phyloP scores from a whole-genome alignment of 2,329 filamentous ascomycete species.

The Diaporthe longicolla region DNA sequence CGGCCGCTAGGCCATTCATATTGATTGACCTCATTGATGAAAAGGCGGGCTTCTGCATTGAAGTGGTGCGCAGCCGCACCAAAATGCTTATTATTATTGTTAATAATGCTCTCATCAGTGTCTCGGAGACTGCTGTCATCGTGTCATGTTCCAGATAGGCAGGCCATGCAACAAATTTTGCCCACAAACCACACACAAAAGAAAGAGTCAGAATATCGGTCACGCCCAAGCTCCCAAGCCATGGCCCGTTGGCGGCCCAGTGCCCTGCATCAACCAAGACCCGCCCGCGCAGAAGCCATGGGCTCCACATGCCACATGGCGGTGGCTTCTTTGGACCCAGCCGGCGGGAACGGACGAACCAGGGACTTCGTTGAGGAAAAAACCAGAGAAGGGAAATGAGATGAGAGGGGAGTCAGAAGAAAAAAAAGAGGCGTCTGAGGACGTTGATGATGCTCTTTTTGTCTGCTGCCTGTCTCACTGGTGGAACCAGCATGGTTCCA shows the following conservation, averaged over 20 bases:
- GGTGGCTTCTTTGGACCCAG: slow-evolving; percentile 27
- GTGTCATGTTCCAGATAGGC: slow-evolving; percentile 31
- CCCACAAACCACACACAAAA: slow-evolving; percentile 3
- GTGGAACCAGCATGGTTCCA: slow-evolving; percentile 29
- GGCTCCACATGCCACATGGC: slow-evolving; percentile 42
- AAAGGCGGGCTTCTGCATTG: slow-evolving; percentile 14
- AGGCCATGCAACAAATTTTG: slow-evolving; percentile 21
- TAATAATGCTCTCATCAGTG: slow-evolving; percentile 36
- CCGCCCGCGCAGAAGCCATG: slow-evolving; percentile 20
- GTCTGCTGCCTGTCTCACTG: slow-evolving; percentile 24
- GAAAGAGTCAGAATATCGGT: slow-evolving; percentile 33
- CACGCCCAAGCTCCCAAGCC: slow-evolving; percentile 40
- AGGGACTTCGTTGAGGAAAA: slow-evolving; percentile 7
- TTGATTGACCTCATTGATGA: not conserved
- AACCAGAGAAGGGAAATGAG: not conserved
- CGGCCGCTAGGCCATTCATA: not conserved
- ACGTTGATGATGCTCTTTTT: slow-evolving; percentile 27
- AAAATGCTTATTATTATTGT: slow-evolving; percentile 9
- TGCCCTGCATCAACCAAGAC: slow-evolving; percentile 26
- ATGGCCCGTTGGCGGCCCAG: slow-evolving; percentile 22
- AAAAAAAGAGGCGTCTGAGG: slow-evolving; percentile 24
- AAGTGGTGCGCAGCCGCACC: slow-evolving; percentile 2
- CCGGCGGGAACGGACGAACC: slow-evolving; percentile 21
- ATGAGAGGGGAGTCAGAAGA: not conserved
- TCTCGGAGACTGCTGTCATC: slow-evolving; percentile 38